These are phyloP conservation scores for Rubia yunnanensis DNA, from an alignment of 257 asterid genomes.

Conservation along the genomic window DNA sequence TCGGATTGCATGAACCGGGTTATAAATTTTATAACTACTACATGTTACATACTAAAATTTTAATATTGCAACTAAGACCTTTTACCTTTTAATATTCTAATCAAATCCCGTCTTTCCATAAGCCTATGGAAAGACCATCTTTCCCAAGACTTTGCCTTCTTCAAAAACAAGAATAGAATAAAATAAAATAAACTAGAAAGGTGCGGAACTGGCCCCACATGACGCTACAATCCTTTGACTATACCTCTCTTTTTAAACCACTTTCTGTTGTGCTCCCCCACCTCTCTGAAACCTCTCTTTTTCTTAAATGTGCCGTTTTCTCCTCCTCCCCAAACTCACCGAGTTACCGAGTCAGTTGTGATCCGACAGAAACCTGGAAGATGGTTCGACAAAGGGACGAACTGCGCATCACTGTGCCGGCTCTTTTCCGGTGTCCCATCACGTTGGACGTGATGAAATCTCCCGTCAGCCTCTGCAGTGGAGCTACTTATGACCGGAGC, in stretches of 20 bases:
- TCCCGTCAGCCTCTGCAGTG: conserved; percentile 82
- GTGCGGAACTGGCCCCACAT: conserved; percentile 10
- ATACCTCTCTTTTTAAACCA: conserved; percentile 16
- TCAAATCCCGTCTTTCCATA: no score
- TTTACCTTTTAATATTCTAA: no score
- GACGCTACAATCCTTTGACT: conserved; percentile 49
- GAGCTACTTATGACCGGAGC: conserved; percentile 75
- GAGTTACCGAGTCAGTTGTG: neutral
- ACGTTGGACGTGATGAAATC: conserved; percentile 77
- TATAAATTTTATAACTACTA: no score
- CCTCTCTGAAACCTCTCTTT: conserved; percentile 11
- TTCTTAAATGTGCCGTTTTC: conserved; percentile 14
- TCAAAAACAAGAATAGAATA: neutral
- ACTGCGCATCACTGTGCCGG: conserved; percentile 41
- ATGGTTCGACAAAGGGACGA: conserved; percentile 49
- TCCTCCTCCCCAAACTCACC: conserved; percentile 10
- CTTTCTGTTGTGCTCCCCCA: conserved; percentile 15
- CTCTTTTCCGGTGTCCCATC: conserved; percentile 70
- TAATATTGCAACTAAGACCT: no score
- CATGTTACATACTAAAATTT: no score
- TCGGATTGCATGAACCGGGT: no score
- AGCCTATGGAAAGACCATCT: no score
- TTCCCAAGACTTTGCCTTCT: no score
- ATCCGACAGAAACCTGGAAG: neutral
- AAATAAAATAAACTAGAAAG: conserved; percentile 1